Base-by-base conservation (phyloP, 345 rosid genomes). In the Geranium brycei region DNA sequence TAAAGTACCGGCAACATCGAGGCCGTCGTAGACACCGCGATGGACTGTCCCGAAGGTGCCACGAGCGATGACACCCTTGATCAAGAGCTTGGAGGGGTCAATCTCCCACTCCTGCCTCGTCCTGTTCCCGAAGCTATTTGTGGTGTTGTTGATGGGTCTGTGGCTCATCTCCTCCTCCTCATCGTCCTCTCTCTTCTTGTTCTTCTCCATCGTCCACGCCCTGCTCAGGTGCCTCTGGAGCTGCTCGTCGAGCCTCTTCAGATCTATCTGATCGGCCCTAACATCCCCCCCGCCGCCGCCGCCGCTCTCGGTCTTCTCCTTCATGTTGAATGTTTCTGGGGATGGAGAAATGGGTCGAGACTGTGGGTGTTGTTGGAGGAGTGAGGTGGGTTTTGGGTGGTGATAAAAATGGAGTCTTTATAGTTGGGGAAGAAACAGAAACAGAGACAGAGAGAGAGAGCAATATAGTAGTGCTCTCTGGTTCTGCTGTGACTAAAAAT, bases 261-360 rank as follows among this genome's bases (percentile, higher is more conserved):
- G 84, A 79, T 93, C 97, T 79, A 93, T 90, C 84, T 88, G 91
- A 83, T 90, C 97, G 14, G 99, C 99, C 66, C 99, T 82, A 73
- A 93, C 95, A 70, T 87, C 90, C 73, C 89, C 95, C 38, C 75
- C 87, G 57, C 84, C 87, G 47, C 86, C 81, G 10, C 63, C 68
- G 38, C 69, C 70, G 66, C 81, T 76, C 71, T 82, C 84, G 71
- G 74, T 77, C 76, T 82, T 85, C 72, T 76, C 81, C 77, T 83
- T 80, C 93, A 83, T 80, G 40, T 51, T 56, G 28, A 23, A 23
- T 1, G 28, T 23, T 23, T 23, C 28, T 23, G 28, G 28, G 2
- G 28, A 47, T 47, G 13, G 11, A 7, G 53, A 47, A 47, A 47
- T 6, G 14, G 15, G 14, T 47, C 53, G 14, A 47, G 10, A 47